Percentiles rank a stretch among this genome's conserved stretches.
Evolutionary conservation across 495 filamentous ascomycete genomes (phyloP).

Genomic region (Aspergillus baeticus): DNA sequence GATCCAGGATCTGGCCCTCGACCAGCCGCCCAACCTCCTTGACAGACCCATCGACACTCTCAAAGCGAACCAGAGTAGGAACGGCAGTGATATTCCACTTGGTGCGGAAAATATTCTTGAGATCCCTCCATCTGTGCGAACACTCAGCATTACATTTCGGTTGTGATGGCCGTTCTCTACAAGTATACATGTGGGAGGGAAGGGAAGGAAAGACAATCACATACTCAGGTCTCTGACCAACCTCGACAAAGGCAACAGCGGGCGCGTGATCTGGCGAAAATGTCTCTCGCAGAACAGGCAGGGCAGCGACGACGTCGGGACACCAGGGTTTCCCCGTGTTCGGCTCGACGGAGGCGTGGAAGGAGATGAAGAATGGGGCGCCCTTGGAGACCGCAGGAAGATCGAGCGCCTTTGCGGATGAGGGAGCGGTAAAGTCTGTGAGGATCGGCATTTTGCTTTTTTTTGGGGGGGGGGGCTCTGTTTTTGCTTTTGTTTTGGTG

Average conservation of each 20-base stretch:
- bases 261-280: not conserved
- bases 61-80: constrained; percentile 7
- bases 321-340: constrained; percentile 9
- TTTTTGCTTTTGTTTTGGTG: too few species aligned
- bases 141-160: not conserved
- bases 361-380: constrained; percentile 5
- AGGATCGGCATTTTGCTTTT: constrained; percentile 9
- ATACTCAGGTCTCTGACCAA: constrained; percentile 6
- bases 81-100: constrained; percentile 1
- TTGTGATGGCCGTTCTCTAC: too few species aligned
- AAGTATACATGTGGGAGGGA: too few species aligned
- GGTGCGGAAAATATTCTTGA: constrained; percentile 4
- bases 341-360: constrained; percentile 9
- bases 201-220: not conserved
- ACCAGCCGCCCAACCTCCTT: constrained; percentile 7
- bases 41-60: not conserved
- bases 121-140: constrained; percentile 6
- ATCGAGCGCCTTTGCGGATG: not conserved
- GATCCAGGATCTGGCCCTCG: constrained; percentile 5
- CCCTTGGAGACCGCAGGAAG: not conserved
- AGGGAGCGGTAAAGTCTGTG: not conserved
- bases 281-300: not conserved
- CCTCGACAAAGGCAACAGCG: not conserved
- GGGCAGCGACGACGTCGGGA: constrained; percentile 10
- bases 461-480: too few species aligned